Evolutionary conservation across 768 basidiomycete genomes (phyloP).

Genomic region (Russula griseocarnosa): DNA sequence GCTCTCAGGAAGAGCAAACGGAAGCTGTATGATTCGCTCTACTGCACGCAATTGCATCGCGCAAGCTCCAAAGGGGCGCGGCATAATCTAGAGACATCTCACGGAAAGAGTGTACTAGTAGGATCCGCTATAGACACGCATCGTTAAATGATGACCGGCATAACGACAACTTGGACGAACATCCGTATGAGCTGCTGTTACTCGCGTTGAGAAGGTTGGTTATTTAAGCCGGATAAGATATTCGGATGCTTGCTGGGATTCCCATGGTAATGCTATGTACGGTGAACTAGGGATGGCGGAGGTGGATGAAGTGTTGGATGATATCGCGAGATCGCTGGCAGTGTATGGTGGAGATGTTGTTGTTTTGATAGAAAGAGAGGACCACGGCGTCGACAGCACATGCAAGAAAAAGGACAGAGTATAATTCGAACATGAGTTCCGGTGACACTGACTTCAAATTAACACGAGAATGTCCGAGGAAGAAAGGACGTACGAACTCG

Average conservation of each 20-base stretch:
- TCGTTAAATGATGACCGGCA: neutral
- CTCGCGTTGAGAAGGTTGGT: constrained; percentile 83
- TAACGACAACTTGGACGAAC: constrained; percentile 43
- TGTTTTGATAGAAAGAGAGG: constrained; percentile 89
- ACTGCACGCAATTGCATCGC: constrained; percentile 56
- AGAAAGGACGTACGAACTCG: constrained; percentile 61
- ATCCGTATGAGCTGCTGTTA: constrained; percentile 70
- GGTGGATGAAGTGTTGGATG: constrained; percentile 88
- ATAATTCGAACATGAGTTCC: constrained; percentile 94
- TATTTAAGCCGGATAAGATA: constrained; percentile 95
- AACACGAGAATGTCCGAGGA: constrained; percentile 6
- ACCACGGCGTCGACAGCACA: constrained; percentile 88
- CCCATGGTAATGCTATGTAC: constrained; percentile 89
- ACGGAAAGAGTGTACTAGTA: constrained; percentile 81
- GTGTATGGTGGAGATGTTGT: constrained; percentile 41
- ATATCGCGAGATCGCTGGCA: constrained; percentile 79
- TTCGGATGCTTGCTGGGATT: constrained; percentile 83
- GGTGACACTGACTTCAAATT: constrained; percentile 64
- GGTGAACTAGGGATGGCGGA: constrained; percentile 70
- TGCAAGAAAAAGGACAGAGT: constrained; percentile 76
- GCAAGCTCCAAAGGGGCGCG: constrained; percentile 58
- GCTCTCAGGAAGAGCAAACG: constrained; percentile 69
- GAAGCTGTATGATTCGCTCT: constrained; percentile 84
- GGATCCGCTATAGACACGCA: constrained; percentile 67
- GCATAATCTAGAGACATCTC: constrained; percentile 78